Evolutionary conservation across 148 eudicot species (phyloP), one percentile per base, ranked within the genome.

Genomic region (Bassia scoparia): DNA sequence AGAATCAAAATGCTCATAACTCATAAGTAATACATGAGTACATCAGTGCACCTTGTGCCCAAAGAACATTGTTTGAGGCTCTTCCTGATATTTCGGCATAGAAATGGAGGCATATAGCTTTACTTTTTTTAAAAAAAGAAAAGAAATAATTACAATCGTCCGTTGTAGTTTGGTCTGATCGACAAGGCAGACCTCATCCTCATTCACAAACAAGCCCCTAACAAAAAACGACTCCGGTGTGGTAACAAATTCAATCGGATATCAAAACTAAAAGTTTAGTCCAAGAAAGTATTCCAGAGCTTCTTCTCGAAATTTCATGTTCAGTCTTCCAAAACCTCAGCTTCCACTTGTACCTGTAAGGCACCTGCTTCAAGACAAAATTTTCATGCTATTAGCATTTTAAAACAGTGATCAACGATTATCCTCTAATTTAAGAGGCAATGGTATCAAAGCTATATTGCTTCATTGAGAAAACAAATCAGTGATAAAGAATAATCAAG

Each of bases 231-330:
- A 60, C 38, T 31, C 10, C 8, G 1, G 26, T 7, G n/a, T 17
- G 26, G 66, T 61, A 43, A 31, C 66, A 37, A 63, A n/a, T 35
- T 63, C 67, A 63, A 63, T 37, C 46, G 67, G 67, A 33, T 63
- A 37, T 23, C 17, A 33, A 63, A 63, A 21, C 66, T 49, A 17
- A 33, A 61, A 33, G 34, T 6, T 33, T 20, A 17, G 62, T 15
- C n/a, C 37, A 62, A 34, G 67, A 59, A 8, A 13, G 46, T 37
- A 37, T 35, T 21, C 46, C 66, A 61, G 24, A 43, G 9, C 24
- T 61, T 29, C 43, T 3, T 60, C 13, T 5, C 5, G n/a, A 30
- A 15, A 5, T 5, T 30, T 30, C 18, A 63, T 35, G 48, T 63
- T 27, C 29, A 35, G 41, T 23, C 21, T 7, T 63, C 46, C 27